Evolutionary conservation across 768 basidiomycete species (phyloP).

Genomic region (Mycena latifolia): DNA sequence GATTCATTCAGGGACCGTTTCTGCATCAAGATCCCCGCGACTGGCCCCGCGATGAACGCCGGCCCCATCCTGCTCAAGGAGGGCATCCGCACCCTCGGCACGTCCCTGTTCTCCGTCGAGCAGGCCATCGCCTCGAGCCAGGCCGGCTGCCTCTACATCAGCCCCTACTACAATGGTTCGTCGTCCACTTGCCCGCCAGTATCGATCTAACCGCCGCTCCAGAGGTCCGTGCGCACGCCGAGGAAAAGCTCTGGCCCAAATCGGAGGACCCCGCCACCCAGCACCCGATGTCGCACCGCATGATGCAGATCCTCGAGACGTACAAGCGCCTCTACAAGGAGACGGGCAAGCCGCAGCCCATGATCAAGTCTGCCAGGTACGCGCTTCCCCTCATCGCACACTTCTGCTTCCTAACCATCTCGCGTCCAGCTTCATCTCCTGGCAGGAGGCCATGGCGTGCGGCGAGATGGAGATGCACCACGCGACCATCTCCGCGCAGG

Average conservation of each 20-base stretch:
- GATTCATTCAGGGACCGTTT: constrained; percentile 46
- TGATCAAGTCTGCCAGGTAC: constrained; percentile 35
- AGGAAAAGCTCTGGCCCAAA: constrained; percentile 45
- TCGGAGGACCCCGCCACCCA: constrained; percentile 47
- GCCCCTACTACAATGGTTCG: constrained; percentile 61
- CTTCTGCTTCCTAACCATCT: no score
- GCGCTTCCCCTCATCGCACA: not conserved
- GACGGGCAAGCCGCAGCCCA: constrained; percentile 50
- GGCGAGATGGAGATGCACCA: constrained; percentile 36
- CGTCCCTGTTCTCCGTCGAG: constrained; percentile 57
- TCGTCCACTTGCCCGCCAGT: constrained; percentile 6
- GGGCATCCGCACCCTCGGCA: constrained; percentile 61
- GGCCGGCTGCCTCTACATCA: constrained; percentile 57
- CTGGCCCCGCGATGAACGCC: constrained; percentile 56
- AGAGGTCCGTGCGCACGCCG: constrained; percentile 52
- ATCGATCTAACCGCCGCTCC: not conserved
- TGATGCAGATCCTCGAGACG: constrained; percentile 39
- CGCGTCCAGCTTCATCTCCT: constrained; percentile 36
- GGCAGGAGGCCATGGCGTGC: constrained; percentile 31
- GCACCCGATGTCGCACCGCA: constrained; percentile 49
- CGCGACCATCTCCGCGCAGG: constrained; percentile 22
- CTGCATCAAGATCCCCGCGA: constrained; percentile 63
- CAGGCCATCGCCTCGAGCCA: constrained; percentile 62
- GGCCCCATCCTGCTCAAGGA: constrained; percentile 51
- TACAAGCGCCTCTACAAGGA: constrained; percentile 48